A percentile compares a stretch with the other conserved stretches of the same genome.
phyloP scores from a whole-genome alignment of 2,329 filamentous ascomycete species.

The Nothophaeocryptopus gaeumannii region DNA sequence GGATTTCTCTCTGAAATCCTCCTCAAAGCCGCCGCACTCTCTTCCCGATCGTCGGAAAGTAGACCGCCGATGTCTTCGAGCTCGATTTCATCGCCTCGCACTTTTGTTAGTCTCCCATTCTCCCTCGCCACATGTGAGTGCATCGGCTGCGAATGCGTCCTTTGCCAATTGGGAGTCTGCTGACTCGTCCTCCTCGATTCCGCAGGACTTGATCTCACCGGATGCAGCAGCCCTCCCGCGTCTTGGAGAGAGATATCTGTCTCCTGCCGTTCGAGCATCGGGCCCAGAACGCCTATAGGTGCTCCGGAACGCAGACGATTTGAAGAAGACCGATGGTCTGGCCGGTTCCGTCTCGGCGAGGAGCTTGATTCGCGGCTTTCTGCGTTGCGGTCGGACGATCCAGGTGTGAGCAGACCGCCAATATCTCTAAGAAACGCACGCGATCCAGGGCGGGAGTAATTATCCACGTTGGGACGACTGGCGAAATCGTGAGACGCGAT shows the following conservation, averaged over 20 bases:
- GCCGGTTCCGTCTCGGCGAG: slow-evolving; percentile 6
- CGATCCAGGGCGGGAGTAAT: slow-evolving; percentile 29
- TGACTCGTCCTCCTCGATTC: not conserved
- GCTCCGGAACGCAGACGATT: slow-evolving; percentile 13
- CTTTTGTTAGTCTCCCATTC: no score
- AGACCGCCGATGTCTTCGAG: slow-evolving; percentile 23
- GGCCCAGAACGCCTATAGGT: slow-evolving; percentile 28
- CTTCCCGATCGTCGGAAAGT: slow-evolving; percentile 13
- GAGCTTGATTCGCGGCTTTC: slow-evolving; percentile 9
- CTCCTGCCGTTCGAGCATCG: slow-evolving; percentile 29
- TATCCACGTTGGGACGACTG: slow-evolving; percentile 18
- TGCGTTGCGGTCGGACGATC: slow-evolving; percentile 1
- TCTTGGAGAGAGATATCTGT: slow-evolving; percentile 33
- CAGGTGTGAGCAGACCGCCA: slow-evolving; percentile 27
- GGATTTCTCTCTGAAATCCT: slow-evolving; percentile 11
- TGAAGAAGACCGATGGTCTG: not conserved
- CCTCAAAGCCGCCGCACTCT: slow-evolving; percentile 13
- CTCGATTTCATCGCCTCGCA: slow-evolving; percentile 14
- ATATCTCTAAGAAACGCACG: slow-evolving; percentile 33
- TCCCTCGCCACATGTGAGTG: not conserved
- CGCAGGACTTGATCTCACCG: slow-evolving; percentile 3
- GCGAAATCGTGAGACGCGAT: slow-evolving; percentile 43
- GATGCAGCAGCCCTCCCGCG: slow-evolving; percentile 29
- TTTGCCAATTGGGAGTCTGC: not conserved
- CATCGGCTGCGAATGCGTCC: not conserved